Base-by-base conservation (phyloP, 2,329 filamentous ascomycete species). In the Colletotrichum higginsianum region DNA sequence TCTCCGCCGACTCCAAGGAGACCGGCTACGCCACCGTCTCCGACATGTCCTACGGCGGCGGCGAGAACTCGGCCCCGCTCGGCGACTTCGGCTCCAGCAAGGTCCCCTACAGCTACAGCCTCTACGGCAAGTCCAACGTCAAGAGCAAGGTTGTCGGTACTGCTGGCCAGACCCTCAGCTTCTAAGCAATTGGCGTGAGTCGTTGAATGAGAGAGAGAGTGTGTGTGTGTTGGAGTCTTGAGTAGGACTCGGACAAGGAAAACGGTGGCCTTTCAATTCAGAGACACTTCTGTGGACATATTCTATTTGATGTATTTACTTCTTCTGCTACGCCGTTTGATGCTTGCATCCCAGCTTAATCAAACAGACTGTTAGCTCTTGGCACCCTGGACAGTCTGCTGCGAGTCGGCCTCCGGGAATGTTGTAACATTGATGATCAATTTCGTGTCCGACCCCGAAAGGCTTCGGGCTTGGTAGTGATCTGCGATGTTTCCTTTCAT, bases 31-130 rank as follows among this genome's bases (percentile, higher is more conserved):
- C 82, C 57, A 81, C 83, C 13, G 79, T 80, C 67, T 79, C 80
- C 58, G 84, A 86, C 61, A 83, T 85, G 38, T 75, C 78, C 67
- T 81, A 85, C 26, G 84, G 88, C 55, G 83, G 79, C 50, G 82
- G 80, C 35, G 77, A 76, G 30, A 88, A 88, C 79, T 79, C 82
- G 30, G 89, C 88, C 3, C 83, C 84, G 7, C 77, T 80, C 60
- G 86, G 87, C 42, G 86, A 84, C n/a, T 80, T 90, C 52, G 86
- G 80, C 58, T 82, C 80, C 42, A 82, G 88, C n/a, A 85, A 85
- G 2, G 90, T 91, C 76, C 78, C 79, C 49, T 90, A 90, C 80
- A 82, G 79, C 46, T 81, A 86, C 77, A 70, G 62, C 40, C 76
- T 79, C 12, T 79, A 89, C 61, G 87, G 86, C 2, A 84, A 84